These are phyloP conservation scores for Cadophora malorum DNA, from an alignment of 2,329 filamentous ascomycete genomes.

Conservation along the genomic window DNA sequence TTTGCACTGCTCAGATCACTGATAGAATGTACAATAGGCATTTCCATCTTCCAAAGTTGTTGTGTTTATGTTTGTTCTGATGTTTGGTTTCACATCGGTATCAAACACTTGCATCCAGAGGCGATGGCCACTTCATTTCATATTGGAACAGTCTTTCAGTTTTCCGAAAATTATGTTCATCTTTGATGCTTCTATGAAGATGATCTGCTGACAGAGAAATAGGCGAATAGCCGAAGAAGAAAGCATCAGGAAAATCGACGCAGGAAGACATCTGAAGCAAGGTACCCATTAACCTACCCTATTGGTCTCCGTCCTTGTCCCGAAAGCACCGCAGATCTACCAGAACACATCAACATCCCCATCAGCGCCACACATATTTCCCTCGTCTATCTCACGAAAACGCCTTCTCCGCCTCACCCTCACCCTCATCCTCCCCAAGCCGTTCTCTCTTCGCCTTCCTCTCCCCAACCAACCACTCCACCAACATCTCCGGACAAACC, in stretches of 20 bases:
- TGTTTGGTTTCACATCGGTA: too few species aligned
- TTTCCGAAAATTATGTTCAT: not conserved
- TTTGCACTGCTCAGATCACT: not conserved
- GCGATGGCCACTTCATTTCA: not conserved
- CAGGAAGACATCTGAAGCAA: not conserved
- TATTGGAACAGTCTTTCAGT: not conserved
- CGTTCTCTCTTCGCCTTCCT: not conserved
- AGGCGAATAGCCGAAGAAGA: not conserved
- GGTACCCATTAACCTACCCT: not conserved
- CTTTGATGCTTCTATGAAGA: not conserved
- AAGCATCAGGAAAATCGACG: not conserved
- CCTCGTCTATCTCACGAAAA: not conserved
- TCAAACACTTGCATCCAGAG: too few species aligned
- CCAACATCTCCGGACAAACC: constrained; percentile 6
- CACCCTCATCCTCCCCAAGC: not conserved
- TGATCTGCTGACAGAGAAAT: not conserved
- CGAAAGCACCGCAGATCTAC: not conserved
- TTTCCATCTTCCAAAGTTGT: too few species aligned
- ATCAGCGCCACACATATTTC: not conserved
- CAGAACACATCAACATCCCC: not conserved
- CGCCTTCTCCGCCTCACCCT: not conserved
- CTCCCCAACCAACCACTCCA: constrained; percentile 9
- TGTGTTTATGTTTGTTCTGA: too few species aligned
- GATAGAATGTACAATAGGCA: constrained; percentile 10
- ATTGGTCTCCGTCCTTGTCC: not conserved